These are phyloP conservation scores for Tylopilus cervinicoccineus DNA, from an alignment of 768 basidiomycete species.

Conservation along the genomic window DNA sequence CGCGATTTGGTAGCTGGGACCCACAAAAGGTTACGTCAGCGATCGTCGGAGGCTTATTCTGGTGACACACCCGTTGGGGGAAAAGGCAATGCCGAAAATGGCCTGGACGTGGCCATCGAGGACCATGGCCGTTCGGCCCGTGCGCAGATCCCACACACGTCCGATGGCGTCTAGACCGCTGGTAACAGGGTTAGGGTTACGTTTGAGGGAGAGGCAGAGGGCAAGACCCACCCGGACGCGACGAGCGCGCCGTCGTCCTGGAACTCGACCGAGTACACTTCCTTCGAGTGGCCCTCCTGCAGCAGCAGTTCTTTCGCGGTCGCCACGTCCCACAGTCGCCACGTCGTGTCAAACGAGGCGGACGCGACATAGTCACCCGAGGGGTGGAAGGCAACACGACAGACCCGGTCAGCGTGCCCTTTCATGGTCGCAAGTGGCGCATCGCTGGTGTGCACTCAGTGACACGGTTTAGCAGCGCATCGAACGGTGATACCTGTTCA, in stretches of 20 bases:
- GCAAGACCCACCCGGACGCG: constrained; percentile 78
- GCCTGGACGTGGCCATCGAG: constrained; percentile 95
- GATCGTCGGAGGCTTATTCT: background rate
- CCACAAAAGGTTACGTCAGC: constrained; percentile 8
- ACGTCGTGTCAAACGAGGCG: constrained; percentile 95
- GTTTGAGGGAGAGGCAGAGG: background rate
- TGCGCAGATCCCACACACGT: constrained; percentile 94
- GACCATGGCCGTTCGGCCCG: constrained; percentile 95
- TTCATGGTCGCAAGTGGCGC: constrained; percentile 79
- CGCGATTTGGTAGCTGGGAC: constrained; percentile 86
- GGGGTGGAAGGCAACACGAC: constrained; percentile 94
- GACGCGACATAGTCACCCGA: constrained; percentile 92
- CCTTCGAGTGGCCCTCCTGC: constrained; percentile 97
- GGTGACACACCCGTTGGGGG: constrained; percentile 83
- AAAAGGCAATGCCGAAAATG: constrained; percentile 88
- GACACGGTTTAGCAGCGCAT: background rate
- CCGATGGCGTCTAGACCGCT: constrained; percentile 97
- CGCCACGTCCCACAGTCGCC: constrained; percentile 93
- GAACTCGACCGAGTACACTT: constrained; percentile 94
- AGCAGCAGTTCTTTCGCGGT: constrained; percentile 77
- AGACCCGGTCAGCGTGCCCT: constrained; percentile 89
- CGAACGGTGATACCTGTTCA: constrained; percentile 55
- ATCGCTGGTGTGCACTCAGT: constrained; percentile 49
- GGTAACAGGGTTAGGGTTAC: constrained; percentile 3
- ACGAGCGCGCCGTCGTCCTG: constrained; percentile 92